phyloP scores from a whole-genome alignment of 495 filamentous ascomycete species.

The Sporormia fimetaria region DNA sequence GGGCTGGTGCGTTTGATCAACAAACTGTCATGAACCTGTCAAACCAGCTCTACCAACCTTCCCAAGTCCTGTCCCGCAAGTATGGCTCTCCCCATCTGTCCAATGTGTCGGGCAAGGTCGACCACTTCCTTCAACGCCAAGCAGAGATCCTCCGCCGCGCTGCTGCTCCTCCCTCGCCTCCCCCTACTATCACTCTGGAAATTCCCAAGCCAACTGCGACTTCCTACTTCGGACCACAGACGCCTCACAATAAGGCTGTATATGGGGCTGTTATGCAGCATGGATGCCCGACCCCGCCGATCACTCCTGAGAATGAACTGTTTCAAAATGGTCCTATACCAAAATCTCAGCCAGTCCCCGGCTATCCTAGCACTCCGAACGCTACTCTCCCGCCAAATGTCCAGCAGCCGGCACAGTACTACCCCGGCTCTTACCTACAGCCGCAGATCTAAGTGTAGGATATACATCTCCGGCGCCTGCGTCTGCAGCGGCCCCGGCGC shows the following conservation, averaged over 20 bases:
- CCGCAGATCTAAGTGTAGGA: slow-evolving; percentile 10
- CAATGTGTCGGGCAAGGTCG: slow-evolving; percentile 66
- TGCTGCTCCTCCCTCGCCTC: slow-evolving; percentile 54
- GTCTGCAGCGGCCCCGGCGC: background rate
- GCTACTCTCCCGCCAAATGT: slow-evolving; percentile 27
- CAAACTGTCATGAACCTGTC: slow-evolving; percentile 70
- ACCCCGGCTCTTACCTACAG: slow-evolving; percentile 23
- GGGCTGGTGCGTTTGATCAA: slow-evolving; percentile 71
- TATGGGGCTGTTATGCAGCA: slow-evolving; percentile 49
- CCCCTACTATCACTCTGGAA: slow-evolving; percentile 43
- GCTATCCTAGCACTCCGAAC: slow-evolving; percentile 27
- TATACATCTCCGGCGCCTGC: background rate
- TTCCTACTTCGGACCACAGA: slow-evolving; percentile 50
- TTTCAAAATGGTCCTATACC: slow-evolving; percentile 21
- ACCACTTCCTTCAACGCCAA: slow-evolving; percentile 77
- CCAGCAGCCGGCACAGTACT: slow-evolving; percentile 25
- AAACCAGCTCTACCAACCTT: slow-evolving; percentile 77
- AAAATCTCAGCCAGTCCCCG: slow-evolving; percentile 18
- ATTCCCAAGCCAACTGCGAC: slow-evolving; percentile 34
- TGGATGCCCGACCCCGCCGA: slow-evolving; percentile 87
- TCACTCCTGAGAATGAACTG: slow-evolving; percentile 64
- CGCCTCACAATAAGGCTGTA: slow-evolving; percentile 71
- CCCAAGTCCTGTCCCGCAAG: slow-evolving; percentile 74
- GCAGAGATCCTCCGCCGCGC: slow-evolving; percentile 54
- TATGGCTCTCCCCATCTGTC: slow-evolving; percentile 75